Evolutionary conservation across 2,329 filamentous ascomycete species (phyloP), one percentile per base, ranked within the genome.

Genomic region (Claviceps monticola): DNA sequence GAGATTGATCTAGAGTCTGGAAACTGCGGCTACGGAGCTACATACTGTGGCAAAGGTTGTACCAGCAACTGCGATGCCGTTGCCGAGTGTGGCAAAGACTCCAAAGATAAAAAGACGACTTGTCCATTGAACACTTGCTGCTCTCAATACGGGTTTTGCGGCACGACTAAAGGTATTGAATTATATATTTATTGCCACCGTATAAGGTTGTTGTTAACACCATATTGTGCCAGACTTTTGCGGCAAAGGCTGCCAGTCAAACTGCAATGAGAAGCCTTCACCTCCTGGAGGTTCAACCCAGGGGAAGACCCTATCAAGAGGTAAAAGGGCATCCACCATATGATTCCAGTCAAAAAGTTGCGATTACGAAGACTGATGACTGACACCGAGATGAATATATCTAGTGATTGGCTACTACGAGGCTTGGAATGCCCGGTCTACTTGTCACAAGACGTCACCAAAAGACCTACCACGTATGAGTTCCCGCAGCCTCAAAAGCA

Each of bases 71-170:
- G 63, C 55, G 42, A 56, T 16, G 41, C 51, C 45, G 19, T 54
- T 45, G 59, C 65, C 2, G 63, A 66, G 45, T 69, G 65, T 48
- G 65, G 65, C 8, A 39, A 57, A 21, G 59, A 59, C 48, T 58
- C 64, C 2, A 55, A 53, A 0, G 17, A 52, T 7, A 46, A 57
- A 21, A 54, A 55, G n/a, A 46, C 29, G n/a, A 51, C 41, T 3
- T 69, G 66, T 44, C 66, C 65, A 2, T 58, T 71, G 1, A 69
- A 70, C 44, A 66, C 68, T 2, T 69, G 67, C 54, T 56, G 56
- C 47, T 46, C 38, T 7, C 11, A 53, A 19, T 34, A 46, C 23
- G 52, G 54, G 5, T 56, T 56, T 42, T 57, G 56, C 36, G 55
- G 56, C 14, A 51, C 50, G 16, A 54, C 43, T 11, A 45, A 45